Percentiles rank a stretch among this genome's conserved stretches.
phyloP scores from a whole-genome alignment of 106 monocot genomes.

The Phalaenopsis aphrodite region DNA sequence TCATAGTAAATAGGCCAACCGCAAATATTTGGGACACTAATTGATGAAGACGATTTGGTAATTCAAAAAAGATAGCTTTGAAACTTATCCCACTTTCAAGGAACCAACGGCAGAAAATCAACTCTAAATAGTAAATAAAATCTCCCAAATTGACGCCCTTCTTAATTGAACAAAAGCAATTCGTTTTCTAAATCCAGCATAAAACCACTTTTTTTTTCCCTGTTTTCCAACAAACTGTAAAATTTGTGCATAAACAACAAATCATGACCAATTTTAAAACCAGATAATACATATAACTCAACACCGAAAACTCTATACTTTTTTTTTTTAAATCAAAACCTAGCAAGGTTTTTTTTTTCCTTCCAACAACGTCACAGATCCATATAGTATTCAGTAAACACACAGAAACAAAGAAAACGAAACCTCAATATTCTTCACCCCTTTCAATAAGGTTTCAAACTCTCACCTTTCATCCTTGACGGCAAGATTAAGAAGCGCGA shows the following conservation, averaged over 20 bases:
- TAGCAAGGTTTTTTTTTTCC: background rate
- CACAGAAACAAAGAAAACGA: background rate
- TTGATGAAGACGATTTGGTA: background rate
- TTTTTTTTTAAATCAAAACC: too few relatives aligned
- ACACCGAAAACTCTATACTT: background rate
- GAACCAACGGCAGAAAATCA: background rate
- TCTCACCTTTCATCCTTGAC: conserved; percentile 58
- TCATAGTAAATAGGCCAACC: too few relatives aligned
- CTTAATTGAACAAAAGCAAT: background rate
- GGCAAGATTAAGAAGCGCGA: conserved; percentile 60
- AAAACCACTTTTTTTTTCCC: too few relatives aligned
- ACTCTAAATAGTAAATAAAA: background rate
- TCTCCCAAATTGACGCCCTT: background rate
- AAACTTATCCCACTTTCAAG: background rate
- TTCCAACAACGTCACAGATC: background rate
- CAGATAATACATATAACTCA: background rate
- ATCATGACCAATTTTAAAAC: background rate
- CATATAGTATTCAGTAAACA: background rate
- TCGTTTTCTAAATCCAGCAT: too few relatives aligned
- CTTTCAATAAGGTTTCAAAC: background rate
- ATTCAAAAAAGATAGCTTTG: background rate
- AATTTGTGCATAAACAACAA: background rate
- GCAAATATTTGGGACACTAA: too few relatives aligned
- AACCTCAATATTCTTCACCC: background rate
- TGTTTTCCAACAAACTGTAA: background rate